Evolutionary conservation across 2,329 filamentous ascomycete species (phyloP), one percentile per base, ranked within the genome.

Genomic region (Albifimbria verrucaria): DNA sequence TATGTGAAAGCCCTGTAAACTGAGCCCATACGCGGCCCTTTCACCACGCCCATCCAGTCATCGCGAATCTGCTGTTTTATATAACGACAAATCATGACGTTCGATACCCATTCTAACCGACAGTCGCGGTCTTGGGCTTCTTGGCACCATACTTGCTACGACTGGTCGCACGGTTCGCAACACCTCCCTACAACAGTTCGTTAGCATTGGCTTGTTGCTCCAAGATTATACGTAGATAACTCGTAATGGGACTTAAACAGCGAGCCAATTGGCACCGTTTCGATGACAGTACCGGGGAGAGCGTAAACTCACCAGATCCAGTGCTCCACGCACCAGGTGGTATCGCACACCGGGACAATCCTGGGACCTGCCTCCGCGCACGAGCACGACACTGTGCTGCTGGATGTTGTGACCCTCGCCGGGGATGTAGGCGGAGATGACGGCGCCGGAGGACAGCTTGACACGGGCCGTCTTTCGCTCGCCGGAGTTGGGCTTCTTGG

Each of bases 271-370:
- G n/a, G n/a, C n/a, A n/a, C n/a, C n/a, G n/a, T n/a, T n/a, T n/a
- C n/a, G n/a, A n/a, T n/a, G n/a, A n/a, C n/a, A n/a, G n/a, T n/a
- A n/a, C n/a, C n/a, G n/a, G n/a, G n/a, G n/a, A n/a, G n/a, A n/a
- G n/a, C n/a, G n/a, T n/a, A 44, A 57, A 82, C 89, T 66, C 79
- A 96, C 92, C 83, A 99, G 72, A 82, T 99, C 94, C 73, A 96
- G 77, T 20, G 92, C 90, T 26, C 94, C 94, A 68, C 94, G 80
- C 42, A 99, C 90, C 65, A 97, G 77, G 72, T 95, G 91, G 71
- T 99, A 99, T 68, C 92, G 87, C 74, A 99, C 94, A 86, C 94
- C 94, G 56, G 94, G 94, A 77, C 94, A 99, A 86, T 99, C 94
- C 82, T 97, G 94, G 59, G 85, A 86, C 69, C 94, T 82, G 2